Evolutionary conservation across 225 moss, liverwort and hornwort genomes (phyloP), one percentile per base, ranked within the genome.

Genomic region (Antitrichia curtipendula): DNA sequence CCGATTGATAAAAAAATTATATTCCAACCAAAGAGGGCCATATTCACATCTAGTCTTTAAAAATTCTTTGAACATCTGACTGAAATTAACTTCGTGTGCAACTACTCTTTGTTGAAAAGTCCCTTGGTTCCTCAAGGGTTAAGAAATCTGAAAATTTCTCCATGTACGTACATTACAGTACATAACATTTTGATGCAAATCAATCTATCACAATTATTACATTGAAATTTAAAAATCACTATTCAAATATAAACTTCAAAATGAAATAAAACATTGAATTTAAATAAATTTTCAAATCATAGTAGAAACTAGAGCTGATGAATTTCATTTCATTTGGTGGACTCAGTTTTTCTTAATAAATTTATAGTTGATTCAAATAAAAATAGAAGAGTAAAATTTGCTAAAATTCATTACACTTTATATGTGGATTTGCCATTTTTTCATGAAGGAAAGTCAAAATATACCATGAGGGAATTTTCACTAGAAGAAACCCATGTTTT

Each of bases 141-240:
- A 45, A 43, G 1, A 71, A 43, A 3, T 16, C 2, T 17, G 10
- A 45, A 27, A 10, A 3, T 45, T 43, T 45, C 0, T 10, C 16
- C 1, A 3, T 45, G 25, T 1, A 2, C 9, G 0, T 43, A 6
- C 0, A 43, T 0, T 71, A 24, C 10, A 72, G 1, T 28, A 0
- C 28, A 3, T 6, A 43, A 16, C 1, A 72, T 43, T 43, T 45
- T 9, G 10, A 2, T 28, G 28, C 3, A 72, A 63, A 72, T 72
- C 5, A 45, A 28, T 41, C 4, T 27, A 16, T 0, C 8, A 0
- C n/a, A n/a, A n/a, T n/a, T 43, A 0, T 71, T 3, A 27, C 17
- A 16, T 0, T 71, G 25, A 69, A 41, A 27, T 43, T 27, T 16
- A 27, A 43, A 71, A 72, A 72, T 29, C 6, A 45, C 10, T 1